These are phyloP conservation scores for Musa acuminata DNA, from an alignment of 176 grass and related monocot genomes.

Conservation along the genomic window DNA sequence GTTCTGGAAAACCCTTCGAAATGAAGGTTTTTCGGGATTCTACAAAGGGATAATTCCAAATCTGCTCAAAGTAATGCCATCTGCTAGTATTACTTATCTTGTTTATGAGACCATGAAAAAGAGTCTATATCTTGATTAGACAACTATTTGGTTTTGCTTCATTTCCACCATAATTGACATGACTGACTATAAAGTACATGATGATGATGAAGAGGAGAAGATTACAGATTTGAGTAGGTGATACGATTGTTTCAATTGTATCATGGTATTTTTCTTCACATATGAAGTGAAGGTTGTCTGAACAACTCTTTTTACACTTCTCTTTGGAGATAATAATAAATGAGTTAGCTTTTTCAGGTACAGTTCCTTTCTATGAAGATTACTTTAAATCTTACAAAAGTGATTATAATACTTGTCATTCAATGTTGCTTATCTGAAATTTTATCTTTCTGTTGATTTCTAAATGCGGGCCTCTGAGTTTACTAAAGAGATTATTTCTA, in stretches of 20 bases:
- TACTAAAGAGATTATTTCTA: no score
- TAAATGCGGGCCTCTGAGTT: no score
- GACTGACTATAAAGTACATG: constrained; percentile 82
- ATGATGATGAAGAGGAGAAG: constrained; percentile 22
- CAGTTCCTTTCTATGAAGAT: no score
- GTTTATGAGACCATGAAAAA: constrained; percentile 88
- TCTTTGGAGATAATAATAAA: constrained; percentile 26
- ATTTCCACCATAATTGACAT: constrained; percentile 45
- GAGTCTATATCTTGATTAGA: constrained; percentile 53
- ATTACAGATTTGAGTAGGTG: constrained; percentile 51
- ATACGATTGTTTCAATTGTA: constrained; percentile 29
- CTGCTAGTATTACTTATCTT: constrained; percentile 87
- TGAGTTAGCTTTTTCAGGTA: no score
- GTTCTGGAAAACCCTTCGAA: constrained; percentile 42
- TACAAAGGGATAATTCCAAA: constrained; percentile 75
- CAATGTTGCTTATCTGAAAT: no score
- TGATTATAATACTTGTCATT: no score
- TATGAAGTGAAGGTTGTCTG: constrained; percentile 25
- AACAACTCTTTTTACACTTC: constrained; percentile 21
- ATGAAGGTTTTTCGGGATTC: constrained; percentile 56
- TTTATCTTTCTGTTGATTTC: no score
- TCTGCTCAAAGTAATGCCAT: constrained; percentile 77
- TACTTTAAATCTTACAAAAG: no score
- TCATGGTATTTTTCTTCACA: constrained; percentile 48
- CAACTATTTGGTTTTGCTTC: constrained; percentile 26